Conservation (phyloP, 768 basidiomycete species). For the Gelatoporia subvermispora region DNA sequence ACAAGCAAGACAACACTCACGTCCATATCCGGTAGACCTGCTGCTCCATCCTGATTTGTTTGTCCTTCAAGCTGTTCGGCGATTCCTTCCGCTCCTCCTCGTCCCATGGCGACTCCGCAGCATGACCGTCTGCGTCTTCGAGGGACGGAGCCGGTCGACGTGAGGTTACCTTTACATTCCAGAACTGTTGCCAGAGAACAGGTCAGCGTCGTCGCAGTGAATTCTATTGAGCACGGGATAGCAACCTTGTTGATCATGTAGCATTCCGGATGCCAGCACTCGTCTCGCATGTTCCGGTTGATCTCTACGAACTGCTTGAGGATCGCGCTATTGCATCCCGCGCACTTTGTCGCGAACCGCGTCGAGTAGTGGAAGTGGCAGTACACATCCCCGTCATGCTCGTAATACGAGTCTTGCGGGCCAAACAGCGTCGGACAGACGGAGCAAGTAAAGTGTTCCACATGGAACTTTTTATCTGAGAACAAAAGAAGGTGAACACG, state of each 20-base stretch:
- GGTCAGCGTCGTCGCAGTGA: neutral
- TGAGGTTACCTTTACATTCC: constrained; percentile 94
- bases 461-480: constrained; percentile 97
- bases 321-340: constrained; percentile 95
- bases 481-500: neutral
- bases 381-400: constrained; percentile 96
- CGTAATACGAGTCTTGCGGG: constrained; percentile 98
- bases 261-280: constrained; percentile 99
- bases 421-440: constrained; percentile 95
- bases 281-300: constrained; percentile 95
- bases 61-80: constrained; percentile 75
- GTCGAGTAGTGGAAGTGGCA: constrained; percentile 99
- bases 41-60: constrained; percentile 92
- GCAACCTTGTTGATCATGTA: constrained; percentile 99
- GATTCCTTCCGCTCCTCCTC: constrained; percentile 83
- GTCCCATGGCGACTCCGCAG: constrained; percentile 47
- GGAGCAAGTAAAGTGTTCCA: constrained; percentile 99
- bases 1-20: constrained; percentile 42
- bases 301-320: constrained; percentile 99
- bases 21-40: constrained; percentile 99
- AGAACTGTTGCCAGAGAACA: constrained; percentile 59
- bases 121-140: constrained; percentile 39
- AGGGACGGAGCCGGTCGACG: constrained; percentile 60
- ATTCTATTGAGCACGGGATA: neutral
- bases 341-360: constrained; percentile 97